A percentile compares a stretch with the other conserved stretches of the same genome.
Evolutionary conservation across 257 asterid genomes (phyloP).

Genomic region (Cordia subcordata): DNA sequence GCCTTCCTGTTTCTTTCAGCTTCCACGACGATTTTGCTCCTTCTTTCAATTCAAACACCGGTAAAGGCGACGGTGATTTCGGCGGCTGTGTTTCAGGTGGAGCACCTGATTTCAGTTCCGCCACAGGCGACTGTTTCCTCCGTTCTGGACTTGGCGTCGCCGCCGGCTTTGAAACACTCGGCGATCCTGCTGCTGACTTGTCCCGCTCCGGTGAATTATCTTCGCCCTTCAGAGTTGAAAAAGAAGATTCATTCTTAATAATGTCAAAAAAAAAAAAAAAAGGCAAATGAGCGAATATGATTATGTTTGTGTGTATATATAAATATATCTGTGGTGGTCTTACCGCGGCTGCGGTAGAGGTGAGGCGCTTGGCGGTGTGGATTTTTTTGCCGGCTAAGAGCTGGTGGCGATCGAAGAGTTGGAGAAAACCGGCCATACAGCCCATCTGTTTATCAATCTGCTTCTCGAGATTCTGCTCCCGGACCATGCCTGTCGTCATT

Average conservation of each 20-base stretch:
- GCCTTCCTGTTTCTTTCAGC: conserved; percentile 81
- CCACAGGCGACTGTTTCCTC: not conserved
- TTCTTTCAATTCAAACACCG: conserved; percentile 51
- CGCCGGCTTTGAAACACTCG: not conserved
- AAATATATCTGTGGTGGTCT: not conserved
- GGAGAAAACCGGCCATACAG: conserved; percentile 76
- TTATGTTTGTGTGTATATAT: not conserved
- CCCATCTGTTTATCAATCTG: conserved; percentile 65
- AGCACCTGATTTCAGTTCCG: conserved; percentile 14
- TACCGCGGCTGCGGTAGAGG: conserved; percentile 46
- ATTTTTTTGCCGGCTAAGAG: conserved; percentile 49
- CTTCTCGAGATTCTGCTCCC: conserved; percentile 51
- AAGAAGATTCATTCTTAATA: too few species aligned
- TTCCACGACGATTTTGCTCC: conserved; percentile 72
- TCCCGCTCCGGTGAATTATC: conserved; percentile 31
- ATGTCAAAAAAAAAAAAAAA: too few species aligned
- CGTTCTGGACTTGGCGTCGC: conserved; percentile 27
- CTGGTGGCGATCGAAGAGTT: conserved; percentile 77
- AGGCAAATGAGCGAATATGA: not conserved
- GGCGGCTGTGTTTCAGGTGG: conserved; percentile 34
- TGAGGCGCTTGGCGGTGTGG: conserved; percentile 59
- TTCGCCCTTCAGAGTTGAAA: not conserved
- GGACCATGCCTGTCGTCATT: conserved; percentile 35
- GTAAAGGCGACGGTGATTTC: conserved; percentile 50
- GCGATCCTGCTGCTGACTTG: conserved; percentile 18